Base-by-base conservation (phyloP, 2,329 filamentous ascomycete genomes). In the Neonectria neomacrospora region DNA sequence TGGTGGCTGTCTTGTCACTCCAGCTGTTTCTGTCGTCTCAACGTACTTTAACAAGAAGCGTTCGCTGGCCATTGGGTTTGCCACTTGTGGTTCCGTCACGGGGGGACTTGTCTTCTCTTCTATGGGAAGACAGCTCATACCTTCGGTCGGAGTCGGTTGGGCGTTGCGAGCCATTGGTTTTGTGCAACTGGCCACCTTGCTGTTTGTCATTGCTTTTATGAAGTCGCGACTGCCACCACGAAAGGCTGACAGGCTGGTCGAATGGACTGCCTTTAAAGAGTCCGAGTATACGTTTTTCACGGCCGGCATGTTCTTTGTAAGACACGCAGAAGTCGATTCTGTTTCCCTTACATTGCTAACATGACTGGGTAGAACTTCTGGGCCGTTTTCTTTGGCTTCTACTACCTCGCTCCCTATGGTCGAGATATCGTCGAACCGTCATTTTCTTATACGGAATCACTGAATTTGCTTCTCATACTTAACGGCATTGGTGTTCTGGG, bases 181-280 rank as follows among this genome's bases (percentile, higher is more conserved):
- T 16, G 28, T 47, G 5, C 55, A 58, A 22, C 37, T 44, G 1
- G 54, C 42, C 9, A 48, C 54, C 5, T 6, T 56, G 7, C 30
- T 56, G 9, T 16, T 56, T n/a, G 54, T 44, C 9, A 48, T 44
- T 20, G 9, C 32, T 12, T 44, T 44, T 18, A 44, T 56, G 22
- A 56, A 56, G 44, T 22, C 54, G 12, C 44, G 23, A 41, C 39
- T 41, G 39, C 39, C 39, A 41, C 39, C 39, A 20, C 39, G 54
- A 28, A 57, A 57, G 37, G 47, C 47, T 14, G 54, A 44, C n/a
- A 44, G 30, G 1, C 37, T 57, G 45, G 54, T 57, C 20, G 54
- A 57, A 50, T 57, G 54, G 44, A 16, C 32, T 39, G 54, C 54
- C 18, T 57, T 57, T n/a, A 57, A 57, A 16, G 54, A 57, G 16